These are phyloP conservation scores for Spergularia azorica DNA, from an alignment of 179 eudicot species.

Conservation along the genomic window DNA sequence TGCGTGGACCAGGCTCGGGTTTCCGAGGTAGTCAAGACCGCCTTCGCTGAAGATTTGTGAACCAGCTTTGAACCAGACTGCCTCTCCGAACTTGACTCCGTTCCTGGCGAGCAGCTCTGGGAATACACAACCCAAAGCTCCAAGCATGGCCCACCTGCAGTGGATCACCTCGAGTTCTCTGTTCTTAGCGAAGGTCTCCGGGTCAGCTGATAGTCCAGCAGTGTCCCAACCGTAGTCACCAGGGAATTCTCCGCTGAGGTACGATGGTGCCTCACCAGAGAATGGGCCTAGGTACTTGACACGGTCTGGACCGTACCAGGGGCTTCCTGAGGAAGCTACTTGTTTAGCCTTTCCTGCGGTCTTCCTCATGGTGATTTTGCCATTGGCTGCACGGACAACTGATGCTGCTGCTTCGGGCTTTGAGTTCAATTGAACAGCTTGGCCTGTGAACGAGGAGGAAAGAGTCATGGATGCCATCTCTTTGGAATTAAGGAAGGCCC, in stretches of 20 bases:
- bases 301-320: constrained; percentile 14
- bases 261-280: constrained; percentile 19
- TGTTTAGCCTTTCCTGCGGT: constrained; percentile 2
- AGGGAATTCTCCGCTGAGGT: constrained; percentile 21
- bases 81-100: constrained; percentile 25
- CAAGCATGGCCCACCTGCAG: constrained; percentile 21
- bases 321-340: constrained; percentile 12
- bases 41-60: constrained; percentile 23
- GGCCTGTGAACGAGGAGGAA: constrained; percentile 10
- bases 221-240: constrained; percentile 19
- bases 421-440: constrained; percentile 14
- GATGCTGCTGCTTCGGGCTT: constrained; percentile 4
- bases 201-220: constrained; percentile 9
- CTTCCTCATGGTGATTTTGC: constrained; percentile 15
- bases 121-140: constrained; percentile 18
- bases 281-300: constrained; percentile 19
- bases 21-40: constrained; percentile 23
- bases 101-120: constrained; percentile 23
- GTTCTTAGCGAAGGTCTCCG: constrained; percentile 14
- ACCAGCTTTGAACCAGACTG: constrained; percentile 27
- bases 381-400: neutral
- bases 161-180: constrained; percentile 18
- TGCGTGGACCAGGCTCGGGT: constrained; percentile 18
- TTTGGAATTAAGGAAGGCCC: neutral
- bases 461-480: constrained; percentile 18